Evolutionary conservation across 768 basidiomycete species (phyloP), one percentile per base, ranked within the genome.

Genomic region (Calocybe gangraenosa): DNA sequence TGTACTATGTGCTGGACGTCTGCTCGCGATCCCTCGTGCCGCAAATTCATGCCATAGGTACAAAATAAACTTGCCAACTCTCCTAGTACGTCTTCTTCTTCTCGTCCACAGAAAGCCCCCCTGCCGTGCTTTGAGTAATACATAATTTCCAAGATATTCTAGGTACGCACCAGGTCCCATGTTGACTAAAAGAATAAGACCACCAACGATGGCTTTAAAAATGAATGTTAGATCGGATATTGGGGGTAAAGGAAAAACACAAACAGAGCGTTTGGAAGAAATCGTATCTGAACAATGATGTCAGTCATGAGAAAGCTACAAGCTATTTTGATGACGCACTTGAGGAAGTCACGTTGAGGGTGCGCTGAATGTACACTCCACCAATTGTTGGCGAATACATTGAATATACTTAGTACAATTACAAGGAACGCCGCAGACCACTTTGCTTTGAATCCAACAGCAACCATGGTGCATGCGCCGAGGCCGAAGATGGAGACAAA

Each of bases 371-470:
- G 85, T 18, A 98, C 84, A 55, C 79, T 84, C 95, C 95, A 99
- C 88, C 90, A 99, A 69, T 97, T 96, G 76, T 99, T 99, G 66
- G 88, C 90, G 58, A 95, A 90, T 25, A 95, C 92, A 63, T 99
- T 99, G 84, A 98, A 97, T 57, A 91, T 65, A 60, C 88, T 91
- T 58, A 99, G 68, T 3, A 93, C 76, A 52, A 96, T 66, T 48
- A 97, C 94, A 49, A 99, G 79, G 82, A 98, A 98, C 10, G 84
- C 81, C 2, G 95, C 95, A 11, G 91, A 92, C 91, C 93, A 96
- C 70, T 97, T 98, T 58, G 96, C 95, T 70, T 98, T 98, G 82
- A 97, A 98, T 36, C 96, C 96, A 50, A 98, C 78, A 8, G 94
- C 96, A 38, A 99, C 94, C 90, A 95, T 97, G 59, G 80, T 67